phyloP scores from a whole-genome alignment of 192 early-diverging fungal species.

The Powellomyces hirtus region DNA sequence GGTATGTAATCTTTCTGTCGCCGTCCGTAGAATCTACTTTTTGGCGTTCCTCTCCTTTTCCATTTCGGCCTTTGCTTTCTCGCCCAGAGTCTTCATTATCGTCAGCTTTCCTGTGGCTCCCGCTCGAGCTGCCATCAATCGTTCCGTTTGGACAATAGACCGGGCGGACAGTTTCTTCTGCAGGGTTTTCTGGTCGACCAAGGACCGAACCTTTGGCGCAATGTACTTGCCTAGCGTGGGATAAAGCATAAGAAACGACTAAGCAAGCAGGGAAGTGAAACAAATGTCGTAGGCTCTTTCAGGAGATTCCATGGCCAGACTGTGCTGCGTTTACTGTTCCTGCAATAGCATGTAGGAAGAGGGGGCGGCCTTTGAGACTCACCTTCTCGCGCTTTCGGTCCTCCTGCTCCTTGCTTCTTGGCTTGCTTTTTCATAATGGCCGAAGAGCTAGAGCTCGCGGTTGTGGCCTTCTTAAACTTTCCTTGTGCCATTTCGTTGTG shows the following conservation, averaged over 20 bases:
- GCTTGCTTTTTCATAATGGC: background rate
- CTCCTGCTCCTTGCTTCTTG: background rate
- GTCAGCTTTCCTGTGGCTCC: constrained; percentile 74
- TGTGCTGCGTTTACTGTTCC: background rate
- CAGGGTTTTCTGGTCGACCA: constrained; percentile 23
- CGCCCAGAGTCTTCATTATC: constrained; percentile 71
- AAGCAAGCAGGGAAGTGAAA: background rate
- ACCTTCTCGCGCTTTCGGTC: constrained; percentile 18
- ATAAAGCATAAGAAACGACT: background rate
- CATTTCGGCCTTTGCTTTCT: constrained; percentile 49
- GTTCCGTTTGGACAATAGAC: constrained; percentile 45
- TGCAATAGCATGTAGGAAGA: too few species aligned
- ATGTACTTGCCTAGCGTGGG: constrained; percentile 18
- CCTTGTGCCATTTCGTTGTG: constrained; percentile 22
- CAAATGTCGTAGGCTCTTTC: background rate
- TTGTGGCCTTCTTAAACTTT: constrained; percentile 15
- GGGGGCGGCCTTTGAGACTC: too few species aligned
- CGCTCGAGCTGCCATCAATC: constrained; percentile 68
- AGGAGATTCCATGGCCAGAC: background rate
- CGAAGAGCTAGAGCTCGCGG: background rate
- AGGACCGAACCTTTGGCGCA: constrained; percentile 28
- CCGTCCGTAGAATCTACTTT: too few species aligned
- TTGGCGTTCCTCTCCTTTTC: constrained; percentile 48
- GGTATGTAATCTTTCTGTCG: too few species aligned
- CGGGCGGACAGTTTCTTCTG: constrained; percentile 43